Evolutionary conservation across 306 rosid genomes (phyloP), one percentile per base, ranked within the genome.

Genomic region (Vigna reflexopilosa): DNA sequence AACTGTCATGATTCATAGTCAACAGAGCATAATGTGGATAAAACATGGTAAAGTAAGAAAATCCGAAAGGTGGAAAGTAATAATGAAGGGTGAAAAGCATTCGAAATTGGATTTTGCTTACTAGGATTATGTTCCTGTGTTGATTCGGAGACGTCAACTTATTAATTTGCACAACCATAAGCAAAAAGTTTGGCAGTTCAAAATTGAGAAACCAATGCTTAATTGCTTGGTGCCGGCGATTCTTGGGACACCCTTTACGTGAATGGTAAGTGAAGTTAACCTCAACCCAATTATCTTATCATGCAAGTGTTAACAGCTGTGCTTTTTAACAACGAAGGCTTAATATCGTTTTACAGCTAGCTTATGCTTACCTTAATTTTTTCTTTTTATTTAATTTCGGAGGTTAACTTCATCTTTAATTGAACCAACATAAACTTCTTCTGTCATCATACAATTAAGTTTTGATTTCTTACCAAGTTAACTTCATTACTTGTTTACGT

Each of bases 181-280:
- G 87, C 72, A 63, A 71, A 80, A 83, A 71, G 64, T 2, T 62
- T 30, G 24, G 62, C 26, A 67, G 78, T 79, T 68, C 57, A 80
- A 78, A 30, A 24, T 62, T 49, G 64, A 86, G 72, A 47, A 81
- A 63, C 65, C 70, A 75, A 77, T 72, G 56, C 34, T 50, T 56
- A 83, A 77, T 86, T 83, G 82, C 89, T 83, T 81, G 65, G 40
- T 89, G 92, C 91, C 47, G 77, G 87, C 90, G 59, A 67, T 67
- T 56, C 9, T 51, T 62, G 69, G 76, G 88, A 84, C 96, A 87
- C 73, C 70, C 89, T 84, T 89, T 87, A 81, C 91, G 82, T 89
- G 77, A 78, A 84, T 87, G 93, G 89, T 83, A 87, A 89, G 89
- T 86, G 87, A 89, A 84, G 90, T 83, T 84, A 84, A 83, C 89